phyloP scores from a whole-genome alignment of 164 flowering plant genomes.

The Santalum album region DNA sequence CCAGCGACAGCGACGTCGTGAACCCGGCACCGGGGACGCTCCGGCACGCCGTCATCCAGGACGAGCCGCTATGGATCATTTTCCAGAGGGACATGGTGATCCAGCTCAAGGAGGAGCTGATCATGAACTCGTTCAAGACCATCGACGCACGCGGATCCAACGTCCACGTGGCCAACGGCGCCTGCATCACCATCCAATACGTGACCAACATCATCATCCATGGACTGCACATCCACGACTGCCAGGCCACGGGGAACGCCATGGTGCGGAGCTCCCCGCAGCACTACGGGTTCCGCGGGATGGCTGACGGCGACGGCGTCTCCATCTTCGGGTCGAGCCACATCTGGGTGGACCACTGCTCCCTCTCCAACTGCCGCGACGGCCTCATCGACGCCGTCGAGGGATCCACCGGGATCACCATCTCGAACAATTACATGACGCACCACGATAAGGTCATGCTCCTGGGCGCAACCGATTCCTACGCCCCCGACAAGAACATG shows the following conservation, averaged over 20 bases:
- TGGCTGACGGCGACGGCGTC: conserved; percentile 14
- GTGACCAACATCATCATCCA: conserved; percentile 15
- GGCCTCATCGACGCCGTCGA: conserved; percentile 17
- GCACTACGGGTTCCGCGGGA: conserved; percentile 12
- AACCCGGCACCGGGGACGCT: conserved; percentile 15
- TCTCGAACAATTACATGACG: conserved; percentile 15
- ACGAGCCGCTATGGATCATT: conserved; percentile 15
- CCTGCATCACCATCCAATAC: conserved; percentile 13
- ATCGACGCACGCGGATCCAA: conserved; percentile 16
- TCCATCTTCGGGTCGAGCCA: conserved; percentile 14
- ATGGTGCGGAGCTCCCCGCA: conserved; percentile 9
- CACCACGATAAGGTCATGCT: conserved; percentile 17
- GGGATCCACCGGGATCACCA: conserved; percentile 17
- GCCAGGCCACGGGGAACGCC: not conserved
- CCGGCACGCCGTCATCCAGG: conserved; percentile 18
- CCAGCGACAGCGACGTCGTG: conserved; percentile 7
- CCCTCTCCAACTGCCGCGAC: conserved; percentile 12
- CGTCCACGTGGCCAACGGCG: conserved; percentile 15
- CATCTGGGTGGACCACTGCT: conserved; percentile 17
- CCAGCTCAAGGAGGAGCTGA: conserved; percentile 11
- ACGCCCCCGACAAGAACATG: conserved; percentile 9
- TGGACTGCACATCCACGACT: conserved; percentile 14
- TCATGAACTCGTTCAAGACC: conserved; percentile 12
- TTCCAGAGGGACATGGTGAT: conserved; percentile 14
- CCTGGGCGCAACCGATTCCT: conserved; percentile 13